A percentile compares a stretch with the other conserved stretches of the same genome.
Conservation (phyloP, 169 alveolate species). For the Cryptosporidium viatorum region DNA sequence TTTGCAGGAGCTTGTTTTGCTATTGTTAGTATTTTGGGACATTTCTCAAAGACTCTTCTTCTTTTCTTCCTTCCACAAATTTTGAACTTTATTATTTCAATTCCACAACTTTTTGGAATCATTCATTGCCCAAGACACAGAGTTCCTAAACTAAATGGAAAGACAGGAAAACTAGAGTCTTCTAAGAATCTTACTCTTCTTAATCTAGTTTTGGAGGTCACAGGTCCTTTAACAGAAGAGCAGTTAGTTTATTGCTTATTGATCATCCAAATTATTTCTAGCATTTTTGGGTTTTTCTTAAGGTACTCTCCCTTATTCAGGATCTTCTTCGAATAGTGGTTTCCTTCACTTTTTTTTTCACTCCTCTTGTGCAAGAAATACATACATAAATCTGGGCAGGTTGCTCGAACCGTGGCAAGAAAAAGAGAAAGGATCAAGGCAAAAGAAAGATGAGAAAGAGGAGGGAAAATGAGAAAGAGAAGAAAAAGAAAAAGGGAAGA, state of each 20-base stretch:
- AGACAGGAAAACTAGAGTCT: conserved; percentile 85
- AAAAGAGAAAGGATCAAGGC: no score
- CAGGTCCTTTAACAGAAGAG: conserved; percentile 91
- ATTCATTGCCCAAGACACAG: conserved; percentile 93
- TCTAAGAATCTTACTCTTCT: conserved; percentile 89
- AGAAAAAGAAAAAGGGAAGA: no score
- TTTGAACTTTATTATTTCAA: conserved; percentile 89
- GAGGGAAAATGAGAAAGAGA: no score
- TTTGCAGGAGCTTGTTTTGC: conserved; percentile 95
- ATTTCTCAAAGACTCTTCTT: conserved; percentile 88
- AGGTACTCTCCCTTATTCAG: conserved; percentile 80
- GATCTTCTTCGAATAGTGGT: conserved; percentile 20
- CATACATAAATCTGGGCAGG: not conserved
- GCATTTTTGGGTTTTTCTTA: conserved; percentile 84
- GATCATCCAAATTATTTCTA: conserved; percentile 85
- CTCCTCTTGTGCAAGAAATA: not conserved
- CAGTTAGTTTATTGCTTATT: conserved; percentile 83
- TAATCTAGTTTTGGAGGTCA: conserved; percentile 85
- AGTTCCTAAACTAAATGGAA: conserved; percentile 86
- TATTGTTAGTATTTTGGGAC: conserved; percentile 92
- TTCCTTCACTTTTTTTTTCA: not conserved
- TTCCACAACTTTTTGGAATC: conserved; percentile 92
- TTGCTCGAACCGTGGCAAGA: not conserved
- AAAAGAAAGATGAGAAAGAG: not conserved
- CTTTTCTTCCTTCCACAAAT: conserved; percentile 92